A percentile compares a stretch with the other conserved stretches of the same genome.
These are phyloP conservation scores for Podospora sp. DNA, from an alignment of 495 filamentous ascomycete genomes.

Conservation along the genomic window DNA sequence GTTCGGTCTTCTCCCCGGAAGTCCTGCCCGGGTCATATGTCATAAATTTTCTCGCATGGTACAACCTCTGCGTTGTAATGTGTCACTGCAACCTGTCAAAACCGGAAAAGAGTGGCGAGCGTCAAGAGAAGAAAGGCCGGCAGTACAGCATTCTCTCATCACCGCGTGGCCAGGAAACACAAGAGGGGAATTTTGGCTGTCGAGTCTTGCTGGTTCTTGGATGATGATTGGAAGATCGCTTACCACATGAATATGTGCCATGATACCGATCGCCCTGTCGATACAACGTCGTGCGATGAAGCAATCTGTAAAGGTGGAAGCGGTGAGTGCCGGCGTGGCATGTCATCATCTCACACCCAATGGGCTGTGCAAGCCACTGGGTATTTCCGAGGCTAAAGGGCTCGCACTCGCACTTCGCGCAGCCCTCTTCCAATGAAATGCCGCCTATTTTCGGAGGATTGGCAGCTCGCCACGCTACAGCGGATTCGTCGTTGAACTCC, in stretches of 20 bases:
- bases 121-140: not conserved
- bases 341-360: not conserved
- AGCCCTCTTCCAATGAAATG: not conserved
- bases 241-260: not conserved
- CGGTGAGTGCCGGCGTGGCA: not conserved
- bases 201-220: not conserved
- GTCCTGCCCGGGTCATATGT: not conserved
- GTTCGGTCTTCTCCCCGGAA: not conserved
- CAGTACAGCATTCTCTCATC: not conserved
- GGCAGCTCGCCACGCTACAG: not conserved
- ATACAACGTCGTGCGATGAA: not conserved
- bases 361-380: not conserved
- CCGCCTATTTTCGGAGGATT: not conserved
- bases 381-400: not conserved
- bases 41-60: not conserved
- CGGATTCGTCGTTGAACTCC: not conserved
- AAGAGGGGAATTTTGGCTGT: not conserved
- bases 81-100: constrained; percentile 7
- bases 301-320: not conserved
- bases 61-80: constrained; percentile 23
- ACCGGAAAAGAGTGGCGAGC: not conserved
- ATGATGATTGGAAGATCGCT: not conserved
- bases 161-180: not conserved
- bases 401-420: not conserved
- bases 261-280: not conserved